Conservation (phyloP, 805 yeast species). For the Nakazawaea ishiwadae region DNA sequence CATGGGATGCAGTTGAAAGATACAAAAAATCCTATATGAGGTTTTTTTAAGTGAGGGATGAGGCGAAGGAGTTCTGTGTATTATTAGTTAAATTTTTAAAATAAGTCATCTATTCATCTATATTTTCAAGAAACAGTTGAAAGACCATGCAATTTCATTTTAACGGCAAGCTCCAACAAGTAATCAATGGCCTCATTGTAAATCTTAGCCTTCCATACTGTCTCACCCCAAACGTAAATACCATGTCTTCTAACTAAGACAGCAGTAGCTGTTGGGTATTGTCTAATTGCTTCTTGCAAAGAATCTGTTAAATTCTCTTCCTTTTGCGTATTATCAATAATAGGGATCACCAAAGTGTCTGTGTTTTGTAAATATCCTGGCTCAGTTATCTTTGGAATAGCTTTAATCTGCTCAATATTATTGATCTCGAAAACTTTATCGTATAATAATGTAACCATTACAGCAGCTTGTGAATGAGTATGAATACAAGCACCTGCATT, state of each 20-base stretch:
- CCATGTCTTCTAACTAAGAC: conserved; percentile 92
- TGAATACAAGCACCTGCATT: conserved; percentile 91
- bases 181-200: conserved; percentile 93
- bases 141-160: conserved; percentile 70
- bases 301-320: conserved; percentile 78
- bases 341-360: conserved; percentile 80
- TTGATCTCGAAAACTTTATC: conserved; percentile 70
- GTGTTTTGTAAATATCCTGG: conserved; percentile 67
- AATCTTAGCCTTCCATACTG: conserved; percentile 87
- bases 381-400: conserved; percentile 66
- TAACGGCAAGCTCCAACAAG: conserved; percentile 76
- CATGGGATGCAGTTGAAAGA: conserved; percentile 22
- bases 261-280: conserved; percentile 77
- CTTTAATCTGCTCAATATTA: conserved; percentile 89
- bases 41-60: too few species aligned
- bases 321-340: conserved; percentile 84
- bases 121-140: conserved; percentile 35
- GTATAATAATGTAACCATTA: conserved; percentile 68
- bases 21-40: conserved; percentile 25
- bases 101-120: neutral
- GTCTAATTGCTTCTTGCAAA: conserved; percentile 56
- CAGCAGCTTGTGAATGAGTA: conserved; percentile 90
- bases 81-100: too few species aligned
- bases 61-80: neutral
- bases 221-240: conserved; percentile 94